Evolutionary conservation across 1,284 basidiomycete species (phyloP).

Genomic region (Naganishia sp.): DNA sequence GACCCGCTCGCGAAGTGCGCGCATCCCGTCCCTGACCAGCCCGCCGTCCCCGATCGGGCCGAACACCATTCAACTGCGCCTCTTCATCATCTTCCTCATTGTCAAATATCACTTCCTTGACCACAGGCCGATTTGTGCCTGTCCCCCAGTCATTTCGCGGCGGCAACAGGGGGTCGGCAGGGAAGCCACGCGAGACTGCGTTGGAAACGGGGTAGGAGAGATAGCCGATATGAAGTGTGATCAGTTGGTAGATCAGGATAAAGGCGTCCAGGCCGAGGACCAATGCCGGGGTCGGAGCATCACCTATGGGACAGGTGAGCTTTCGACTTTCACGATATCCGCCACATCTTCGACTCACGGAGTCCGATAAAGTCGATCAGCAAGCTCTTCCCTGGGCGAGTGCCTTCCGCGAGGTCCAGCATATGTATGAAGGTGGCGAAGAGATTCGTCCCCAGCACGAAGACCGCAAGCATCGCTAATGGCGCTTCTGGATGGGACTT

Average conservation of each 20-base stretch:
- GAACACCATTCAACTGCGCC: constrained; percentile 2
- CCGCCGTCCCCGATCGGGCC: neutral
- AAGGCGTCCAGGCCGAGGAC: constrained; percentile 46
- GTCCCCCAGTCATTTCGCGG: neutral
- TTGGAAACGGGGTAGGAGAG: constrained; percentile 23
- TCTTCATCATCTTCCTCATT: constrained; percentile 22
- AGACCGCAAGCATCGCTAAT: constrained; percentile 39
- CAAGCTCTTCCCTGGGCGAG: constrained; percentile 42
- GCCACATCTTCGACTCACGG: constrained; percentile 36
- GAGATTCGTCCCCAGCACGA: constrained; percentile 41
- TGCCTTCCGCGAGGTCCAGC: constrained; percentile 41
- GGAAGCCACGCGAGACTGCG: constrained; percentile 12
- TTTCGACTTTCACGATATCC: neutral
- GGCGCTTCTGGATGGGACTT: constrained; percentile 45
- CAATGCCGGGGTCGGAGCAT: constrained; percentile 41
- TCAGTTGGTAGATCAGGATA: constrained; percentile 44
- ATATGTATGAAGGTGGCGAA: constrained; percentile 44
- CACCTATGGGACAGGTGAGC: constrained; percentile 35
- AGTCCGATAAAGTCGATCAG: constrained; percentile 52
- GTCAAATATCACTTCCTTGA: constrained; percentile 21
- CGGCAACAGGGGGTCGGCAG: constrained; percentile 15
- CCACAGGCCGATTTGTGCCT: neutral
- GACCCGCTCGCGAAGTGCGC: neutral
- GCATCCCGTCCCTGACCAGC: neutral
- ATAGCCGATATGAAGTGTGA: constrained; percentile 37